Base-by-base conservation (phyloP, 805 yeast species). In the Vanderwaltozyma yarrowii region DNA sequence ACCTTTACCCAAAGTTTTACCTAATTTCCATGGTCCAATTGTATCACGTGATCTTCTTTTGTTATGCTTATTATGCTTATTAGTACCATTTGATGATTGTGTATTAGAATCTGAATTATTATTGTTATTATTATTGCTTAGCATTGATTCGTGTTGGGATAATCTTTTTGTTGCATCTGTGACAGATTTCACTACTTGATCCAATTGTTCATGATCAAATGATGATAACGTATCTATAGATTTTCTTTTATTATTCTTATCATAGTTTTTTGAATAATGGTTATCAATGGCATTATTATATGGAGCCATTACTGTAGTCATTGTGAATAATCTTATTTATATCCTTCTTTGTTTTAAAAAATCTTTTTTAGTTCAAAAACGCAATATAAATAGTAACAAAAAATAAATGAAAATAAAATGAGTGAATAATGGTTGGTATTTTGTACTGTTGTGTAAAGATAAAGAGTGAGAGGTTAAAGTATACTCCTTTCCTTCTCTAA, bases 1-100 rank as follows among this genome's bases (percentile, higher is more conserved):
- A 14, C 94, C 94, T 49, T 82, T 70, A 3, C 94, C 94, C 36
- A 83, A 60, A 4, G 89, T 80, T 51, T 77, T 75, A 15, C 92
- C 92, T 38, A 83, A 64, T 47, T 72, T 72, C 94, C 94, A 83
- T 13, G 94, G 94, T 1, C 94, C 94, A 18, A 83, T 80, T 21
- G 66, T 64, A 42, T 65, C 63, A 41, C 62, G 49, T 12, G 59
- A 47, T 34, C 47, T 56, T 15, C 57, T 47, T 37, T 52, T 54
- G 15, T 31, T 36, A 2, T 24, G 17, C 16, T 12, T 25, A 7
- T 21, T 18, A 2, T 24, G 17, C 16, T 12, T 25, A 7, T 21
- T 18, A 5, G 19, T 17, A 17, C 29, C n/a, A 26, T 26, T 28
- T 14, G 18, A 28, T n/a, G 11, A 13, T 5, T 21, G 16, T 15